Evolutionary conservation across 176 grass and related monocot species (phyloP).

Genomic region (Eragrostis nindensis): DNA sequence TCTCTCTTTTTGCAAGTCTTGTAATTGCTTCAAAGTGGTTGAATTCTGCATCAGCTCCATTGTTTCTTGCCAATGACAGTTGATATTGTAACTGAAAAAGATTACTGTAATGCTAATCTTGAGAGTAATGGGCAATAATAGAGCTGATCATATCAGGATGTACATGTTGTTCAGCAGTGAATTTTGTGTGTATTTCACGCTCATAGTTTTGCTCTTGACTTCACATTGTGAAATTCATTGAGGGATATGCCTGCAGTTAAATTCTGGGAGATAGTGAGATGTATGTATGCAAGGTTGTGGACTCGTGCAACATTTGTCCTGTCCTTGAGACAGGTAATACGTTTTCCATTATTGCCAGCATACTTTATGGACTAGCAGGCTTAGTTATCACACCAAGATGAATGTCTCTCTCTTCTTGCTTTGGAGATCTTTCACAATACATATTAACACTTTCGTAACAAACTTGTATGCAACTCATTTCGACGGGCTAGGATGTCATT

Average conservation of each 20-base stretch:
- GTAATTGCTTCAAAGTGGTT: not conserved
- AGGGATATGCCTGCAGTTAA: constrained; percentile 4
- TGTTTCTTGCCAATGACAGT: constrained; percentile 24
- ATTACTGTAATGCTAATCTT: not conserved
- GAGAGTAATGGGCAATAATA: not conserved
- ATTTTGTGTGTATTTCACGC: not conserved
- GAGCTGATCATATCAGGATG: not conserved
- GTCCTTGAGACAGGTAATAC: not conserved
- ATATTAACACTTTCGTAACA: not conserved
- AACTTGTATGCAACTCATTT: constrained; percentile 24
- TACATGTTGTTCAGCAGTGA: not conserved
- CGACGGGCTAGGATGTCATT: not conserved
- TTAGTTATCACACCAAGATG: not conserved
- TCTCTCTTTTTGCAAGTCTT: not conserved
- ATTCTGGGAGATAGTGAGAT: not conserved
- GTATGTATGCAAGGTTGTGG: constrained; percentile 23
- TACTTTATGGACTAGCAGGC: constrained; percentile 25
- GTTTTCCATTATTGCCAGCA: not conserved
- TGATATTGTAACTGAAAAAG: constrained; percentile 6
- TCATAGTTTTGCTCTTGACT: not conserved
- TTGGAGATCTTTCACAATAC: not conserved
- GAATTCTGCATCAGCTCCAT: not conserved
- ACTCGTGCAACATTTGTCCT: not conserved
- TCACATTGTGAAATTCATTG: not conserved
- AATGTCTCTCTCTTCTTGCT: constrained; percentile 4